A percentile compares a stretch with the other conserved stretches of the same genome.
These are phyloP conservation scores for Melampsora americana DNA, from an alignment of 1,284 basidiomycete species.

Conservation along the genomic window DNA sequence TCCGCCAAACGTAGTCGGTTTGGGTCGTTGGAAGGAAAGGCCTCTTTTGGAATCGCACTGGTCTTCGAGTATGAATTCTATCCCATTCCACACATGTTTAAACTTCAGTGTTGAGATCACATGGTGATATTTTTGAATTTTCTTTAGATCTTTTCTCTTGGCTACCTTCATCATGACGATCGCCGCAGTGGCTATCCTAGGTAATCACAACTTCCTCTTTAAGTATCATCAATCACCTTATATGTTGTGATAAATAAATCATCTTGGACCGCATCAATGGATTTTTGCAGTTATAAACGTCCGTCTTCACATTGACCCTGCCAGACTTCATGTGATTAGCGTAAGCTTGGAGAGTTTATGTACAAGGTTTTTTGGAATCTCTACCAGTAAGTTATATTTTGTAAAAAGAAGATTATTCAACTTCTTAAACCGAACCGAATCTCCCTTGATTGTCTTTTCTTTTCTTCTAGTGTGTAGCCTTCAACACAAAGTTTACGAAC, in stretches of 20 bases:
- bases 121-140: background rate
- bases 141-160: conserved; percentile 25
- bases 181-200: conserved; percentile 4
- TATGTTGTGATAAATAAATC: background rate
- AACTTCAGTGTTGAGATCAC: background rate
- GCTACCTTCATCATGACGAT: conserved; percentile 18
- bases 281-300: conserved; percentile 19
- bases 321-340: conserved; percentile 22
- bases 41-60: conserved; percentile 17
- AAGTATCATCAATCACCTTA: too few species aligned
- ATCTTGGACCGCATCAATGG: background rate
- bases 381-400: conserved; percentile 14
- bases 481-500: conserved; percentile 41
- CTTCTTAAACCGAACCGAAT: too few species aligned
- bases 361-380: conserved; percentile 27
- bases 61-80: conserved; percentile 23
- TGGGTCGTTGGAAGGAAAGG: conserved; percentile 25
- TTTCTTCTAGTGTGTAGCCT: conserved; percentile 31
- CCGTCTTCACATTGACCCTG: conserved; percentile 7
- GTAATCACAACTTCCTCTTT: conserved; percentile 1
- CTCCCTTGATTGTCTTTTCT: background rate
- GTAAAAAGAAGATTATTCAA: too few species aligned
- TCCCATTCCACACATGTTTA: background rate
- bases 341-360: conserved; percentile 21
- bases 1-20: conserved; percentile 27